Base-by-base conservation (phyloP, 495 filamentous ascomycete genomes). In the Lasiosphaeria ovina region DNA sequence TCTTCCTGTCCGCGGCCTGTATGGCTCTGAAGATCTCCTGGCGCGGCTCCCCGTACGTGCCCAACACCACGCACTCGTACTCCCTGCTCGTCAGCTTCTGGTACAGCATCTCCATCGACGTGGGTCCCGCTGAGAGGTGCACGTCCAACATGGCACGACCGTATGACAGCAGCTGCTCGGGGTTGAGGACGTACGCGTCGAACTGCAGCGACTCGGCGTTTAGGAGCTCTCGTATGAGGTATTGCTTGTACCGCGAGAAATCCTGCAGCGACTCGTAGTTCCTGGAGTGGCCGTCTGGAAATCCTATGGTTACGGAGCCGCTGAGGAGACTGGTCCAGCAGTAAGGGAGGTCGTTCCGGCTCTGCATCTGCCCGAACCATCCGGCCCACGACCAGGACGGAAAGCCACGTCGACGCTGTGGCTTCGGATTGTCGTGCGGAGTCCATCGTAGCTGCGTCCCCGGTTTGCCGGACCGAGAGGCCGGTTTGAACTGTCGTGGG, bases 341-440 rank as follows among this genome's bases (percentile, higher is more conserved):
- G 61, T 63, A 63, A 36, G 61, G 61, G 38, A 63, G 50, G 49
- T 63, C 56, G 33, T 54, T 51, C 35, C 61, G 49, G 56, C 56
- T 55, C 53, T 51, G 35, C 49, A 63, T 45, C 35, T 63, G 32
- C 50, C 61, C 61, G 55, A 63, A 62, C 66, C 66, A 69, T 3
- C 66, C 66, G 9, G 65, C 49, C 66, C 66, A 69, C 9, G 66
- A 67, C 66, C 66, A 69, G 14, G 66, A 69, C 42, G 66, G 66
- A 14, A 69, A 60, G 7, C 63, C 52, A 4, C 34, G 44, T n/a
- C 66, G 65, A 33, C 66, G 62, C 11, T 58, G 64, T 0, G 66
- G 64, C 53, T 58, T 65, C 4, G 65, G 55, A 24, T 58, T 58
- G 49, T 16, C 35, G 45, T 42, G 16, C n/a, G 56, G 56, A 8